Evolutionary conservation across 2,329 filamentous ascomycete species (phyloP), one percentile per base, ranked within the genome.

Genomic region (Ceratocystis destructans): DNA sequence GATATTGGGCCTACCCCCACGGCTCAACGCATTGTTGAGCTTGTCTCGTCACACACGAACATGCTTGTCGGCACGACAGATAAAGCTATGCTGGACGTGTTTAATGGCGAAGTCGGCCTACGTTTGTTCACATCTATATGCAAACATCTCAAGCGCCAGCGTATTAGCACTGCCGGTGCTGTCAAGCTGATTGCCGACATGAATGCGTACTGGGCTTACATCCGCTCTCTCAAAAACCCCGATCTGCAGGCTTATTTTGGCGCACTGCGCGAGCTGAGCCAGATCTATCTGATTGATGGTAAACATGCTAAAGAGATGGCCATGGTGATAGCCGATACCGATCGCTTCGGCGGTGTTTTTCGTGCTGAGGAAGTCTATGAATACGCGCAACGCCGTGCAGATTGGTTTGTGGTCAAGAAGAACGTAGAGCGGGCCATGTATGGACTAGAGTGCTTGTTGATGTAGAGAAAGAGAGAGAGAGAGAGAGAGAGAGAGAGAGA

Each of bases 381-480:
- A 78, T 99, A 95, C 78, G 94, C 93, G 1, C 91, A 96, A 76
- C 80, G 94, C 70, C 80, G 94, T 71, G 92, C 92, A 62, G 94
- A 99, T 77, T 99, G 94, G 94, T 96, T 94, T 74, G 82, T 87
- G 71, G 90, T 99, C 10, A 88, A 88, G 77, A 85, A 83, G 70
- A 85, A 91, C 69, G 94, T 99, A 5, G 94, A 99, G 79, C 87
- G 89, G 76, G 91, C 91, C 69, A 96, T 99, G 91, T 97, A 96
- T 77, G 94, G 94, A 3, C 84, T 96, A 74, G 93, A 94, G 68
- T 99, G 94, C 75, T 75, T 74, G 59, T 73, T 95, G 55, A 97
- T 96, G 91, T 97, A 76, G 81, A 31, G 25, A 15, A 8, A 7
- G 28, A 28, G 28, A 5, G 3, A 28, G 3, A 28, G 28, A 28